Evolutionary conservation across 1,284 basidiomycete species (phyloP), one percentile per base, ranked within the genome.

Genomic region (Vanrija pseudolonga): DNA sequence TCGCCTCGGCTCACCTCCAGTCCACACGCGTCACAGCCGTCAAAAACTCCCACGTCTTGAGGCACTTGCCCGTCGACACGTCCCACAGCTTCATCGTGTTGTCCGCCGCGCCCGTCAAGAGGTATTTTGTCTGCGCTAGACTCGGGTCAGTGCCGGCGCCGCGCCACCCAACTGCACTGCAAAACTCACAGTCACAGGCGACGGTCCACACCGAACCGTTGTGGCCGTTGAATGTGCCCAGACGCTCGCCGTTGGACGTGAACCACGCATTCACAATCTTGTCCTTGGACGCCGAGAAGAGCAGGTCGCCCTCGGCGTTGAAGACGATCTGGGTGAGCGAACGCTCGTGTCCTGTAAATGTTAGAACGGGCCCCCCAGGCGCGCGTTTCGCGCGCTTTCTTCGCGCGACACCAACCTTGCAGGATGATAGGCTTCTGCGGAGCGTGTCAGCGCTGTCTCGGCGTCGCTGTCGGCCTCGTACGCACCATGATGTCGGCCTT

Each of bases 191-290:
- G 80, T 99, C 95, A 55, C 92, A 85, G 75, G 96, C 94, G 63
- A 96, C 84, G 55, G 90, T 93, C 95, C 96, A 98, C 36, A 99
- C 90, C 2, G 90, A 84, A 64, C 95, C 95, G 72, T 98, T 98
- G 78, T 98, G 87, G 43, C 93, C 96, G 53, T 92, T 86, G 75
- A 97, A 98, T 53, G 96, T 98, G 46, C 95, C 96, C 67, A 98
- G 78, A 57, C 96, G 83, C 80, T 98, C 95, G 62, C 96, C 96
- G 71, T 99, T 99, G 71, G 96, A 91, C n/a, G 94, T 89, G 78
- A 86, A 98, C 93, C 94, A 97, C 47, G 90, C 92, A 72, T 97
- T 98, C 77, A 98, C 90, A 67, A 90, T 77, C 68, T 88, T 84
- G 76, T 99, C 95, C 82, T 98, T 98, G 68, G 92, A 94, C 69